A percentile compares a stretch with the other conserved stretches of the same genome.
Conservation (phyloP, 1,284 basidiomycete genomes). For the Peniophora sp. region DNA sequence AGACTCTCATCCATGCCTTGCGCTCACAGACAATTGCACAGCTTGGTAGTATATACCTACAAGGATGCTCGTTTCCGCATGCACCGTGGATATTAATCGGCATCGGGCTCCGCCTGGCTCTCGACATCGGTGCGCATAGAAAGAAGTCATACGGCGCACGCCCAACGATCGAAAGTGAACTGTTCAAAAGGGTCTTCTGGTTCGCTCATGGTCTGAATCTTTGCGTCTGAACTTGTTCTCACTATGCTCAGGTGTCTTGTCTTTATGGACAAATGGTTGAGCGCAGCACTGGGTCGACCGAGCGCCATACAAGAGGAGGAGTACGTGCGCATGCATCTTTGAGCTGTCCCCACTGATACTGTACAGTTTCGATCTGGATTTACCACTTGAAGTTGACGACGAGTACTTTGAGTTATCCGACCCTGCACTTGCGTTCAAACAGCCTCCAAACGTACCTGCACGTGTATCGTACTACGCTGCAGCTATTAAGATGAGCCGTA, state of each 20-base stretch:
- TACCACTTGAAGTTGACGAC: constrained; percentile 56
- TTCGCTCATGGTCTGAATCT: constrained; percentile 18
- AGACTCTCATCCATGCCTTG: constrained; percentile 3
- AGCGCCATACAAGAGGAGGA: constrained; percentile 84
- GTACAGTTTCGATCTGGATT: constrained; percentile 49
- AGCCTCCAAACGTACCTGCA: constrained; percentile 39
- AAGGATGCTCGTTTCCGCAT: constrained; percentile 58
- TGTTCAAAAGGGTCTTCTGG: constrained; percentile 83
- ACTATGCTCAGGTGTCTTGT: constrained; percentile 45
- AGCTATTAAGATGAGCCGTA: constrained; percentile 48
- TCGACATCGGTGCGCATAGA: constrained; percentile 59
- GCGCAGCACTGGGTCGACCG: constrained; percentile 70
- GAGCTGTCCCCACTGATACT: constrained; percentile 2
- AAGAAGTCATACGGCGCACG: constrained; percentile 32
- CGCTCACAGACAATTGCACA: neutral
- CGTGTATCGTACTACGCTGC: constrained; percentile 41
- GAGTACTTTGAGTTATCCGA: constrained; percentile 49
- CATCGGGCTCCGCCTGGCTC: constrained; percentile 59
- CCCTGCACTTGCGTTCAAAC: constrained; percentile 32
- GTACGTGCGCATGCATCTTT: too few relatives aligned
- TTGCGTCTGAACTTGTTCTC: constrained; percentile 13
- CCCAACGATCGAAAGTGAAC: constrained; percentile 42
- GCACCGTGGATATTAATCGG: constrained; percentile 67
- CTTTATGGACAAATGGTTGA: constrained; percentile 54
- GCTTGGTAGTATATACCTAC: constrained; percentile 27